Base-by-base conservation (phyloP, 768 basidiomycete species). In the Lyophyllum shimeji region DNA sequence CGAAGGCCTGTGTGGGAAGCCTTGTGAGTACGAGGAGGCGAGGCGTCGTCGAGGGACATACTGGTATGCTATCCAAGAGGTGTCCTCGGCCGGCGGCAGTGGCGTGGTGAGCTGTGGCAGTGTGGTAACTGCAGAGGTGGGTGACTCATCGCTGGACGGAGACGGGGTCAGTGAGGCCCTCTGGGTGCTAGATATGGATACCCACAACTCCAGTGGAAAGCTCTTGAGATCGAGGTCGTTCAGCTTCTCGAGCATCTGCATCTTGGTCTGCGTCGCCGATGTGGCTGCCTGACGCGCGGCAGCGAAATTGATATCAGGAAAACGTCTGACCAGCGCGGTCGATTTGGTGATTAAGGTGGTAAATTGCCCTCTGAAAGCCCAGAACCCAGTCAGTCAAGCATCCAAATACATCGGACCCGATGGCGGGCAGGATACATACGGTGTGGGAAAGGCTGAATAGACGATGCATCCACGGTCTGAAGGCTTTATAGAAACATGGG, bases 401-500 rank as follows among this genome's bases (percentile, higher is more conserved):
- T 3, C 12, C 27, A 49, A 55, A 50, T 60, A 18, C 59, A 60
- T 52, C 21, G 17, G 52, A 50, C 37, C 39, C 46, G 42, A 27
- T 33, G 48, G 33, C 12, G 44, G 40, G 25, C 42, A 24, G 25
- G 17, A 39, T 21, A 58, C 56, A 42, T 61, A 57, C 52, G 15
- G 46, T 48, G 51, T 9, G 50, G 50, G 44, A 40, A 43, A 21
- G 42, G 33, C 31, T 43, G 40, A 39, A 34, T 25, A 52, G 24
- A 50, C 31, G 51, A 40, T 51, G 40, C 50, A 40, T 47, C 46
- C 47, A 15, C 18, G 50, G 29, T 12, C 46, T 20, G 48, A 52
- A 63, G 46, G 24, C 54, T 54, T 63, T 64, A 64, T 53, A 62
- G 56, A 34, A 39, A 27, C 63, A 65, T 65, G 55, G 50, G 52